These are phyloP conservation scores for Panus rudis DNA, from an alignment of 768 basidiomycete genomes.

Conservation along the genomic window DNA sequence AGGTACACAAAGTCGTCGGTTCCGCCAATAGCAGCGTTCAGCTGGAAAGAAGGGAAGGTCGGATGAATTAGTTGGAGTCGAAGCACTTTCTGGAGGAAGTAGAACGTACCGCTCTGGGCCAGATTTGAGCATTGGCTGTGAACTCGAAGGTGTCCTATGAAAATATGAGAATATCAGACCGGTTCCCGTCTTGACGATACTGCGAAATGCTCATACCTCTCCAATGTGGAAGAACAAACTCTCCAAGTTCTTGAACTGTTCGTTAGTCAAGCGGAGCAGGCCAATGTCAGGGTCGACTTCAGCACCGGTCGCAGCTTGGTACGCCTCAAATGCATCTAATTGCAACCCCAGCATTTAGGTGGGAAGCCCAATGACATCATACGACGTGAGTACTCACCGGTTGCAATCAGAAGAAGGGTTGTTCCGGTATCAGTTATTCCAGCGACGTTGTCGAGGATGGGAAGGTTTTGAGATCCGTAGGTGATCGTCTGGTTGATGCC, in stretches of 20 bases:
- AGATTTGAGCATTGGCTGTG: slow-evolving; percentile 60
- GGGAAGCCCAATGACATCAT: not conserved
- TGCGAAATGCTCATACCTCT: slow-evolving; percentile 28
- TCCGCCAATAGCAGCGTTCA: slow-evolving; percentile 26
- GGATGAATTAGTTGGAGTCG: not conserved
- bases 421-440: slow-evolving; percentile 36
- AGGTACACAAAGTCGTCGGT: slow-evolving; percentile 20
- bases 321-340: slow-evolving; percentile 46
- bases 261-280: slow-evolving; percentile 39
- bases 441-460: slow-evolving; percentile 27
- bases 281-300: slow-evolving; percentile 43
- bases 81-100: not conserved
- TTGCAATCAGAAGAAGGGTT: slow-evolving; percentile 25
- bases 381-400: slow-evolving; percentile 14
- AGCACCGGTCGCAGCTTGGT: slow-evolving; percentile 43
- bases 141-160: slow-evolving; percentile 38
- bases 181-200: slow-evolving; percentile 22
- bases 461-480: slow-evolving; percentile 21
- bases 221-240: slow-evolving; percentile 45
- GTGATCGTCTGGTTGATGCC: slow-evolving; percentile 35
- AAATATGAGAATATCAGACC: not conserved
- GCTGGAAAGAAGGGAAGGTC: slow-evolving; percentile 9
- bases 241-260: slow-evolving; percentile 38
- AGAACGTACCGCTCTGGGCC: slow-evolving; percentile 30
- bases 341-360: not conserved